Conservation (phyloP, 228 moss, liverwort and hornwort genomes). For the Sphagnum magellanicum region DNA sequence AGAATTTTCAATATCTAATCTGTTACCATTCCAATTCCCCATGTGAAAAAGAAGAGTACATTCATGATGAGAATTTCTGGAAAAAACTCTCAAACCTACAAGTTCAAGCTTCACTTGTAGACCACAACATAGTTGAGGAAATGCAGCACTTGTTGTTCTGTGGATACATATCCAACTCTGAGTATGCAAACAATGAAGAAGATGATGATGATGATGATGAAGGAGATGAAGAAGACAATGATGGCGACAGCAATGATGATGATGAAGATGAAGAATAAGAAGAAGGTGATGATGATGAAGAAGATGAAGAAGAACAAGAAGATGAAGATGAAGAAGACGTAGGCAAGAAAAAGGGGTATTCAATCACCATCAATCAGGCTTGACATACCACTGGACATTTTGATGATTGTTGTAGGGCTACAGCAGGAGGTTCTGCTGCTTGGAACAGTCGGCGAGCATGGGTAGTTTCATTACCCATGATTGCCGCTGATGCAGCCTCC, state of each 20-base stretch:
- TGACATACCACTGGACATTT: too few species aligned
- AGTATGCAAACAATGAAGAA: background rate
- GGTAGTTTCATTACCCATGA: background rate
- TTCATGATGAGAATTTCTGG: background rate
- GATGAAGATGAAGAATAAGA: too few species aligned
- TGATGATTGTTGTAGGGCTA: too few species aligned
- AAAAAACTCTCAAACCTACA: background rate
- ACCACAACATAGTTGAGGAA: constrained; percentile 15
- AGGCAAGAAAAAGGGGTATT: too few species aligned
- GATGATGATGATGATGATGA: background rate
- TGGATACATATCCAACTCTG: background rate
- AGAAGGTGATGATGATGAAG: too few species aligned
- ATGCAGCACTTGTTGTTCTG: background rate
- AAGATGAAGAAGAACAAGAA: too few species aligned
- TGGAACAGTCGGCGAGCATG: constrained; percentile 26
- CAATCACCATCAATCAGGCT: too few species aligned
- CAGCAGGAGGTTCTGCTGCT: background rate
- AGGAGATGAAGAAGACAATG: too few species aligned
- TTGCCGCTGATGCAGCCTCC: constrained; percentile 7
- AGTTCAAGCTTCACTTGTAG: background rate
- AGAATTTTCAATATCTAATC: too few species aligned
- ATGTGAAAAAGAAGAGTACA: background rate
- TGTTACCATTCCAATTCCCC: too few species aligned
- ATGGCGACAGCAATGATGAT: too few species aligned
- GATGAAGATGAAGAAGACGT: too few species aligned